Evolutionary conservation across 1,139 yeast genomes (phyloP), one percentile per base, ranked within the genome.

Genomic region (Zhuliangozyma blackwelliae): DNA sequence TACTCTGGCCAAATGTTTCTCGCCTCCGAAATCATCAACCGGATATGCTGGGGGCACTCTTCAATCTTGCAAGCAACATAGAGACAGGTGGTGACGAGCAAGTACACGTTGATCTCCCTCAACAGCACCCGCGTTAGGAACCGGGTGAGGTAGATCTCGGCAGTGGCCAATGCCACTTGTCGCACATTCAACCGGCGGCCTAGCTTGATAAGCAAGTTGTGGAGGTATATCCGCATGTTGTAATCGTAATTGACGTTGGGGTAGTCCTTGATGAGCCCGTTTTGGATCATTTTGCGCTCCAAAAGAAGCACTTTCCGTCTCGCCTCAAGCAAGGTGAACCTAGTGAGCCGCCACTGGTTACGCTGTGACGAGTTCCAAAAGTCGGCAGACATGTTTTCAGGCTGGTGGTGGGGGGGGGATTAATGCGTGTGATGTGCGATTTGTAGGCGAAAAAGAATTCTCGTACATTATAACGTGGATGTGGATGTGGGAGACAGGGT

Each of bases 1-100:
- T 81, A 88, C 52, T 90, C 97, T 0, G 97, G 97, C 97, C 98
- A 92, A 34, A 88, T 61, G 32, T 83, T 83, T 35, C 96, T 67
- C 2, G 97, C 95, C 54, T 92, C 97, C 23, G 81, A 72, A 19
- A 87, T 77, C 10, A 92, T 73, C 1, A 90, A 77, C 39, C 97
- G 67, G 8, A 92, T 89, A 55, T 92, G 97, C 54, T 86, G 95
- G 1, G 98, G 97, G 50, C 89, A 83, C 57, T 92, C 98, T 57
- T 92, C 97, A 27, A 89, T 84, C 55, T 92, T 92, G 63, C 96
- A 85, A 0, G 97, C 92, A 33, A 92, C 75, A 53, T 92, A 92
- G 5, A 90, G 70, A 50, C 95, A 82, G 0, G 97, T 82, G 0
- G 97, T 81, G 7, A 88, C 82, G 45, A 90, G 61, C 36, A 89